A percentile compares a stretch with the other conserved stretches of the same genome.
These are phyloP conservation scores for Calvatia gigantea DNA, from an alignment of 768 basidiomycete genomes.

Conservation along the genomic window DNA sequence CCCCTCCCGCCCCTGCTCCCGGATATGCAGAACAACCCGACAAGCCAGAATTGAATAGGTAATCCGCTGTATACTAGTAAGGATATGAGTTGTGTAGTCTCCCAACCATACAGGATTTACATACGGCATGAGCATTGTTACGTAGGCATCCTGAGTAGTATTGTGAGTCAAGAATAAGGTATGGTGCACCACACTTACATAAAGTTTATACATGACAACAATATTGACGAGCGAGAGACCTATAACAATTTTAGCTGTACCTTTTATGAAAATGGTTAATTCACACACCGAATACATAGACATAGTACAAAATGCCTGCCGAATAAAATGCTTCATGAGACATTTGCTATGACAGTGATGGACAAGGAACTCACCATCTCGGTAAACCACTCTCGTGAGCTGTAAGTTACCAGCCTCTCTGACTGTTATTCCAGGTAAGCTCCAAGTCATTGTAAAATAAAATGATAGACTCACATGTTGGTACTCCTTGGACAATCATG, in stretches of 20 bases:
- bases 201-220: not conserved
- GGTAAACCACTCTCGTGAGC: not conserved
- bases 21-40: not conserved
- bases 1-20: not conserved
- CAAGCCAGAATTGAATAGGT: not conserved
- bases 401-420: not conserved
- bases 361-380: not conserved
- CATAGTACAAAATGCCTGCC: not conserved
- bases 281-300: not conserved
- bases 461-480: not conserved
- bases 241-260: not conserved
- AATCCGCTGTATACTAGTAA: too few species aligned
- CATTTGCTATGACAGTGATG: too few species aligned
- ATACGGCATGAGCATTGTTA: too few species aligned
- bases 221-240: not conserved
- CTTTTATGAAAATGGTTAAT: not conserved
- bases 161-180: too few species aligned
- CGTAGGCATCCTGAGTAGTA: too few species aligned
- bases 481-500: not conserved
- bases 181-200: too few species aligned
- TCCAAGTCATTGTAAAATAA: too few species aligned
- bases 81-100: too few species aligned
- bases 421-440: not conserved
- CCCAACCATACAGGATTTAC: too few species aligned
- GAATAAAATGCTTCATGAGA: not conserved